Percentiles rank a stretch among this genome's conserved stretches.
Evolutionary conservation across 805 yeast genomes (phyloP).

Genomic region (Lipomyces yamadae): DNA sequence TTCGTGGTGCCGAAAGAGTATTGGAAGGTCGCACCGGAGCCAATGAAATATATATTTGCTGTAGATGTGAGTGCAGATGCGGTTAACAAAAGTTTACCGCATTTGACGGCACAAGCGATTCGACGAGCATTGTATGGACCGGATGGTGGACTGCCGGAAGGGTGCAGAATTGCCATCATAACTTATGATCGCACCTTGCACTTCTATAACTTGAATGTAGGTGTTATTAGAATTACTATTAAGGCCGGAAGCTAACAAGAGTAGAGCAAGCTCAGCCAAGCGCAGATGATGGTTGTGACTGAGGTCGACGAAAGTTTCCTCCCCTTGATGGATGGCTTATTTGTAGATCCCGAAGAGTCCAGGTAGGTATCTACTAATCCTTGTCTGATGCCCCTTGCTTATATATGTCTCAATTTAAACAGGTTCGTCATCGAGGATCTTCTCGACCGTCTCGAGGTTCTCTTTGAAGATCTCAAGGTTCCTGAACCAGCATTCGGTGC

Average conservation of each 20-base stretch:
- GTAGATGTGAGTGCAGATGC: constrained; percentile 71
- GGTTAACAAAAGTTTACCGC: constrained; percentile 62
- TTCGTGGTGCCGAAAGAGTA: constrained; percentile 76
- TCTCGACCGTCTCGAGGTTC: constrained; percentile 61
- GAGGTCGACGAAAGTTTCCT: constrained; percentile 80
- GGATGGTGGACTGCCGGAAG: constrained; percentile 47
- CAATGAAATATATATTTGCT: constrained; percentile 71
- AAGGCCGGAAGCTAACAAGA: neutral
- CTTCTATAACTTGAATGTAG: constrained; percentile 69
- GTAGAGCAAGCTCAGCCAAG: constrained; percentile 52
- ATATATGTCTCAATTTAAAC: neutral
- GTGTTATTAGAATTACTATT: neutral
- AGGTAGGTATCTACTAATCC: neutral
- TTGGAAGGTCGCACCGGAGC: constrained; percentile 55
- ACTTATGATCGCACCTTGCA: constrained; percentile 75
- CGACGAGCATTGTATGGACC: constrained; percentile 57
- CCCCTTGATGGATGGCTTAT: constrained; percentile 78
- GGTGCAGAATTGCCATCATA: constrained; percentile 67
- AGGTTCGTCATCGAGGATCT: constrained; percentile 67
- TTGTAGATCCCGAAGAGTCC: constrained; percentile 76
- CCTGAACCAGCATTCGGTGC: constrained; percentile 78
- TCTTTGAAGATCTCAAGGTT: constrained; percentile 48
- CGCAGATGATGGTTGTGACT: constrained; percentile 63
- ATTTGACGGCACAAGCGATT: constrained; percentile 71
- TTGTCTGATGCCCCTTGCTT: neutral